Evolutionary conservation across 176 grass and related monocot genomes (phyloP).

Genomic region (Otatea glauca): DNA sequence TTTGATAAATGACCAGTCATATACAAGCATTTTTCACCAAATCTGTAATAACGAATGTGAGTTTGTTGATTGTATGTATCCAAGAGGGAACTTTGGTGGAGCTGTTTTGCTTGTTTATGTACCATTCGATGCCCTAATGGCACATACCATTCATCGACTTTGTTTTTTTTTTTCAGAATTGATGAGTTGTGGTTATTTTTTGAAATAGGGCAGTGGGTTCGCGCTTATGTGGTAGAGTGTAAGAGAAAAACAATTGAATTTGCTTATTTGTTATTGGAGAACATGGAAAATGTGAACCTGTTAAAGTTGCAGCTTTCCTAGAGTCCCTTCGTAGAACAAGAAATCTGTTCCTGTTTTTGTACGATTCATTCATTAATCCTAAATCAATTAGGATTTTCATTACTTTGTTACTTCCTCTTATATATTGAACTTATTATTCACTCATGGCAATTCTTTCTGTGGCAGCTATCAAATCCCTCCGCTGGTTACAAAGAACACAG

Average conservation of each 20-base stretch:
- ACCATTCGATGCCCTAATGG: not conserved
- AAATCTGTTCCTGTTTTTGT: not conserved
- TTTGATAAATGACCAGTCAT: not conserved
- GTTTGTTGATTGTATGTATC: not conserved
- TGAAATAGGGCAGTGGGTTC: not conserved
- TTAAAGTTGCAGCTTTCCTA: not conserved
- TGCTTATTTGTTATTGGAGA: not conserved
- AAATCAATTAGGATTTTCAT: not conserved
- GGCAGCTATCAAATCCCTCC: conserved; percentile 90
- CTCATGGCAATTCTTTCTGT: not conserved
- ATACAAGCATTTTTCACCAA: not conserved
- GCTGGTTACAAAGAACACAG: conserved; percentile 72
- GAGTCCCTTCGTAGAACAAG: not conserved
- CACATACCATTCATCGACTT: not conserved
- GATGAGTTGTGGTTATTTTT: not conserved
- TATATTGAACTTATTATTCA: conserved; percentile 1
- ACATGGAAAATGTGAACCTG: not conserved
- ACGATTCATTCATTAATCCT: not conserved
- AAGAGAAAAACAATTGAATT: not conserved
- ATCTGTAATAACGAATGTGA: not conserved
- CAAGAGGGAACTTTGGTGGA: not conserved
- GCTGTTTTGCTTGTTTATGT: not conserved
- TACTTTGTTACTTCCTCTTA: not conserved
- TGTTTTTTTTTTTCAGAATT: not conserved
- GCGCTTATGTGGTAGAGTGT: not conserved